Conservation (phyloP, 1,139 yeast genomes). For the Meyerozyma athensensis region DNA sequence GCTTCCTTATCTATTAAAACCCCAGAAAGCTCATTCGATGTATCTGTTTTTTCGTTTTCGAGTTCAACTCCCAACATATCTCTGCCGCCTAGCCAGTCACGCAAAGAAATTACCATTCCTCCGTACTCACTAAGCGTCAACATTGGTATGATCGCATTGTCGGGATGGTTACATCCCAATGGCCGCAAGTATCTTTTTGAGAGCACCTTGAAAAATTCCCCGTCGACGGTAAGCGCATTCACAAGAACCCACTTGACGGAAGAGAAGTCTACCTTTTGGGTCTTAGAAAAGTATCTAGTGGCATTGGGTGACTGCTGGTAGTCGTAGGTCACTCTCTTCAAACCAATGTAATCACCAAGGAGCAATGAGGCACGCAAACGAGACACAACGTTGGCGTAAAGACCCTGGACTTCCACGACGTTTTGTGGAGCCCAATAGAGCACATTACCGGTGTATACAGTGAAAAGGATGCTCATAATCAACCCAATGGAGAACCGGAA, state of each 20-base stretch:
- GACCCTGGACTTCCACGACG: conserved; percentile 77
- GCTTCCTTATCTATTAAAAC: conserved; percentile 79
- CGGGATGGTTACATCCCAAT: conserved; percentile 74
- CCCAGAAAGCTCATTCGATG: conserved; percentile 53
- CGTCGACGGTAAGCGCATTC: conserved; percentile 87
- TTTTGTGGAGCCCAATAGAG: conserved; percentile 76
- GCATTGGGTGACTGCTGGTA: conserved; percentile 87
- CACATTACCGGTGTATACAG: conserved; percentile 81
- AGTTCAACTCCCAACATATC: conserved; percentile 51
- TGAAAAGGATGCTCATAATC: conserved; percentile 72
- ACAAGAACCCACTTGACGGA: conserved; percentile 86
- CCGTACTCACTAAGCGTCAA: conserved; percentile 90
- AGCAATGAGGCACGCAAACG: conserved; percentile 67
- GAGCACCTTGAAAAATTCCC: conserved; percentile 85
- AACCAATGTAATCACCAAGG: conserved; percentile 82
- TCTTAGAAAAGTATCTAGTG: conserved; percentile 75
- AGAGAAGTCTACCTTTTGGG: conserved; percentile 72
- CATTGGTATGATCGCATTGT: conserved; percentile 83
- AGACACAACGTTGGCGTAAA: conserved; percentile 78
- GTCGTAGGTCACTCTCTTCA: conserved; percentile 88
- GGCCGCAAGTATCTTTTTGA: conserved; percentile 93
- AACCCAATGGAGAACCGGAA: conserved; percentile 85
- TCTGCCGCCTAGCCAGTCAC: conserved; percentile 81
- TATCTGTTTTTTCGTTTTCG: conserved; percentile 27
- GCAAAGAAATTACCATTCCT: conserved; percentile 87